phyloP scores from a whole-genome alignment of 2,329 filamentous ascomycete species.

The Epichloe elymi region DNA sequence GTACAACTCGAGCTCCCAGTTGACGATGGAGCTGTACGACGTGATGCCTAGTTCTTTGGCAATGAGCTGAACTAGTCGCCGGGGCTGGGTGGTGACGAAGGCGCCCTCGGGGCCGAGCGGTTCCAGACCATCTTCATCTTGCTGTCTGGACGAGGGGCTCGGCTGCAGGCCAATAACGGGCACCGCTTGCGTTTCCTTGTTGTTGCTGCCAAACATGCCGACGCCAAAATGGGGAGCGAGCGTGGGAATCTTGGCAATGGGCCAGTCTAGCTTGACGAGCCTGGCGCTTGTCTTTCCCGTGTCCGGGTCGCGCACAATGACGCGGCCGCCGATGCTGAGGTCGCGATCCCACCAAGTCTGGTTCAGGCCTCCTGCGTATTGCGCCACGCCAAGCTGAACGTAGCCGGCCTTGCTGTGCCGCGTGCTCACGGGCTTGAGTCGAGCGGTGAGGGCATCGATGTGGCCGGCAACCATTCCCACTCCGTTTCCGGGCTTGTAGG shows the following conservation, averaged over 20 bases:
- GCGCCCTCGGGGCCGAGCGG: slow-evolving; percentile 50
- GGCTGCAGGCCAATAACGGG: slow-evolving; percentile 79
- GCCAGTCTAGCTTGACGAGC: slow-evolving; percentile 87
- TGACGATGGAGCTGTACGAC: slow-evolving; percentile 64
- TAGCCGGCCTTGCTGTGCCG: slow-evolving; percentile 79
- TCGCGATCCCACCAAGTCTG: slow-evolving; percentile 96
- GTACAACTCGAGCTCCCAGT: slow-evolving; percentile 95
- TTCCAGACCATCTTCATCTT: slow-evolving; percentile 20
- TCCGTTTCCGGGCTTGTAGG: slow-evolving; percentile 75
- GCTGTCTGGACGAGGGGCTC: slow-evolving; percentile 47
- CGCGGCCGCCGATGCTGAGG: slow-evolving; percentile 76
- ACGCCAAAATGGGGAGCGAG: slow-evolving; percentile 89
- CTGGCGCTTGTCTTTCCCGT: slow-evolving; percentile 66
- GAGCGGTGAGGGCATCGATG: slow-evolving; percentile 82
- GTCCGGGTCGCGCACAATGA: slow-evolving; percentile 62
- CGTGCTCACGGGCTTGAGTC: slow-evolving; percentile 79
- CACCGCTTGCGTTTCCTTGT: slow-evolving; percentile 85
- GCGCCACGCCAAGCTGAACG: slow-evolving; percentile 78
- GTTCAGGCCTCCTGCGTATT: slow-evolving; percentile 79
- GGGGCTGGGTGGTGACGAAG: slow-evolving; percentile 75
- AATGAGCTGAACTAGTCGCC: slow-evolving; percentile 73
- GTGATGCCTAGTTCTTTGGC: slow-evolving; percentile 59
- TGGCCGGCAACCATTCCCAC: slow-evolving; percentile 83
- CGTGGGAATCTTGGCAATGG: slow-evolving; percentile 83
- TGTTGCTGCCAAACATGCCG: slow-evolving; percentile 53